A percentile compares a stretch with the other conserved stretches of the same genome.
Conservation (phyloP, 1,139 yeast species). For the Diutina ranongensis region DNA sequence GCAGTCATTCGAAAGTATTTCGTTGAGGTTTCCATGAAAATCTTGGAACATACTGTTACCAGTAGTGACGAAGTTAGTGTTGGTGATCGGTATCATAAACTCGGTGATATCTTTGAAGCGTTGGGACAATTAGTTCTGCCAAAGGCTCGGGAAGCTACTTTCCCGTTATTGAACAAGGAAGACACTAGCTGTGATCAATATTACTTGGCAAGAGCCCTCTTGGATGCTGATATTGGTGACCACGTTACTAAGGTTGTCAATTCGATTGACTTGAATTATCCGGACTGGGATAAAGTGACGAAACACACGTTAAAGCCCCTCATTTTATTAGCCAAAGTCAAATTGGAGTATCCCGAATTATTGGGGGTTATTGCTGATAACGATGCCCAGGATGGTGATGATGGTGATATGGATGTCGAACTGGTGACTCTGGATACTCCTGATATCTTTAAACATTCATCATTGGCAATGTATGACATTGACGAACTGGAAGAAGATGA, state of each 20-base stretch:
- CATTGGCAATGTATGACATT: constrained; percentile 89
- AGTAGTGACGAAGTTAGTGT: constrained; percentile 19
- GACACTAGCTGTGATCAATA: constrained; percentile 47
- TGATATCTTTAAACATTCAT: constrained; percentile 75
- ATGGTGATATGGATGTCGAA: constrained; percentile 34
- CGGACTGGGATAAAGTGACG: constrained; percentile 48
- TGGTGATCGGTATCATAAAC: constrained; percentile 37
- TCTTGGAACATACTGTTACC: constrained; percentile 38
- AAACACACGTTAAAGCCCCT: constrained; percentile 50
- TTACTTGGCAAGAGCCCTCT: constrained; percentile 48
- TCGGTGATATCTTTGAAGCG: constrained; percentile 47
- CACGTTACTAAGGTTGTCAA: constrained; percentile 49
- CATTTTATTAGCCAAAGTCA: constrained; percentile 49
- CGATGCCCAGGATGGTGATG: constrained; percentile 36
- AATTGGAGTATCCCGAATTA: constrained; percentile 44
- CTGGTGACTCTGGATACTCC: constrained; percentile 74
- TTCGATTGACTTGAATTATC: constrained; percentile 59
- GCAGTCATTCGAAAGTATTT: constrained; percentile 63
- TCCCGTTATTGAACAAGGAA: constrained; percentile 32
- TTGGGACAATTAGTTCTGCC: constrained; percentile 28
- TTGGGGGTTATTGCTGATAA: constrained; percentile 34
- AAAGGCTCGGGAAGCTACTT: constrained; percentile 32
- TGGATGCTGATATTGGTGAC: constrained; percentile 54
- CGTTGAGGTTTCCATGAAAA: constrained; percentile 58
- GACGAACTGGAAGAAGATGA: constrained; percentile 53